Percentiles rank a stretch among this genome's conserved stretches.
These are phyloP conservation scores for Syncephalastrum racemosum DNA, from an alignment of 371 early-diverging fungal species.

Conservation along the genomic window DNA sequence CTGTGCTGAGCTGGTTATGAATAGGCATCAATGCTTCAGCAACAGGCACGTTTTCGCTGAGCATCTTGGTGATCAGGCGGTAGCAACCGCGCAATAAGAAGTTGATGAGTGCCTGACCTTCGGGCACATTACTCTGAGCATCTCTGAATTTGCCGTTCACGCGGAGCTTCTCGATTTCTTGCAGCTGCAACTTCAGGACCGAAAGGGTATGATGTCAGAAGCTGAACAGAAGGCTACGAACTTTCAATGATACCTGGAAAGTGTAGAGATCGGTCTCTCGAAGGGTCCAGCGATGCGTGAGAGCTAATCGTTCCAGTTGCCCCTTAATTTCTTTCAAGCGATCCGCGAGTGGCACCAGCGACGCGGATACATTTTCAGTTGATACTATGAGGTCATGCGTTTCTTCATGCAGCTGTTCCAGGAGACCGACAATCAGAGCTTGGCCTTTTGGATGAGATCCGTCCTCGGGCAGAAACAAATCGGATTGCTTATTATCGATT, in stretches of 20 bases:
- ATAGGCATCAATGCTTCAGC: conserved; percentile 83
- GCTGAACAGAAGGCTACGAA: background rate
- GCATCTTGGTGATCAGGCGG: conserved; percentile 80
- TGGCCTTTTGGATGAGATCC: conserved; percentile 73
- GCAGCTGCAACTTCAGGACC: conserved; percentile 55
- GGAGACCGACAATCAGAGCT: conserved; percentile 77
- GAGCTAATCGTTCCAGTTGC: conserved; percentile 71
- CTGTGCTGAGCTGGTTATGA: conserved; percentile 82
- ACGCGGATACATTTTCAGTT: conserved; percentile 69
- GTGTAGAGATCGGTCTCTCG: conserved; percentile 82
- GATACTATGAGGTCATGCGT: conserved; percentile 77
- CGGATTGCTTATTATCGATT: conserved; percentile 66
- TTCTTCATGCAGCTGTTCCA: conserved; percentile 83
- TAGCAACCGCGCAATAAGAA: conserved; percentile 88
- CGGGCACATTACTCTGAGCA: conserved; percentile 59
- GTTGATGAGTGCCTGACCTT: conserved; percentile 77
- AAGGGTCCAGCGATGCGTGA: conserved; percentile 82
- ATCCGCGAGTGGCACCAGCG: conserved; percentile 71
- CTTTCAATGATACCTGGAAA: conserved; percentile 54
- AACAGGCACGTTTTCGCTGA: conserved; percentile 83
- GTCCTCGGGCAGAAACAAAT: conserved; percentile 50
- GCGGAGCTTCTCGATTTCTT: conserved; percentile 69
- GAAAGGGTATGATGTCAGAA: background rate
- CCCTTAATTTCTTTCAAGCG: conserved; percentile 70
- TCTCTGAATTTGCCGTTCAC: conserved; percentile 73